Base-by-base conservation (phyloP, 2,329 filamentous ascomycete genomes). In the Cytospora mali region DNA sequence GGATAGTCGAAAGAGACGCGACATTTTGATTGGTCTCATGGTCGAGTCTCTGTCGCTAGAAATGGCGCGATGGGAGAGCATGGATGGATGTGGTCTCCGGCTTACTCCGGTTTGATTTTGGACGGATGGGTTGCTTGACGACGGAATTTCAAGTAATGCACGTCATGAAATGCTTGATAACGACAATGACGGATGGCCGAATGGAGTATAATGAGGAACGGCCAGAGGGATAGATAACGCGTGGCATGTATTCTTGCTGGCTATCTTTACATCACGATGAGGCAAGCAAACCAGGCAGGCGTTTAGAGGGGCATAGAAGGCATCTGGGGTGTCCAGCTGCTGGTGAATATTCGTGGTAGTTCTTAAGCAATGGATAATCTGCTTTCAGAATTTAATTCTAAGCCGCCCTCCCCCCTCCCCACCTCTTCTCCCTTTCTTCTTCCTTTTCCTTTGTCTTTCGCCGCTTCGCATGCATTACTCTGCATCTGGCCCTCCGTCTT, bases 401-500 rank as follows among this genome's bases (percentile, higher is more conserved):
- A 46, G 23, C 29, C n/a, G n/a, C n/a, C n/a, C n/a, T 61, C 21
- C 33, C 25, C 48, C 35, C n/a, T 18, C n/a, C n/a, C n/a, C n/a
- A n/a, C n/a, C n/a, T n/a, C n/a, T n/a, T n/a, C n/a, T n/a, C n/a
- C n/a, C n/a, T n/a, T n/a, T n/a, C n/a, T n/a, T n/a, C n/a, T n/a
- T n/a, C n/a, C n/a, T n/a, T n/a, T n/a, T n/a, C n/a, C n/a, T n/a
- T 46, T 57, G 35, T 65, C 23, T 13, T 51, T 64, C 52, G 31
- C n/a, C n/a, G n/a, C 21, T 46, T 29, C 25, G 33, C 33, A 25
- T 58, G 25, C 11, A 23, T 48, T 65, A 55, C 16, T 68, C 64
- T 33, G 52, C 64, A 28, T 66, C 66, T 7, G 50, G 35, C 23
- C 50, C 64, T n/a, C 63, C 68, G 25, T 70, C 76, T 11, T 74